phyloP scores from a whole-genome alignment of 2,329 filamentous ascomycete species.

The Hypoxylon sp. region DNA sequence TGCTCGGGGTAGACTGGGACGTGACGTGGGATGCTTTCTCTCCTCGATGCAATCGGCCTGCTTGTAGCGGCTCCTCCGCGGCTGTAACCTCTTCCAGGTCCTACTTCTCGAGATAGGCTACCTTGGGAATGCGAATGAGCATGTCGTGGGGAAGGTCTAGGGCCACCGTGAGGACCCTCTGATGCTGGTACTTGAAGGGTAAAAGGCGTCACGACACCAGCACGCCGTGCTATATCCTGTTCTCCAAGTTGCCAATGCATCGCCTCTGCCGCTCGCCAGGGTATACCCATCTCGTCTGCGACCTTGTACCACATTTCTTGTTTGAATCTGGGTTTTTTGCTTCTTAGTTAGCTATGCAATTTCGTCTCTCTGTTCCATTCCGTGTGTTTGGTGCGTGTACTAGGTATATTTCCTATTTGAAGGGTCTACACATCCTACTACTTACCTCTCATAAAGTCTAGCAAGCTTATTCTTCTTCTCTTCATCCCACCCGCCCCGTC shows the following conservation, averaged over 20 bases:
- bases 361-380: neutral
- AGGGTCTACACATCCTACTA: too few relatives aligned
- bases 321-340: constrained; percentile 77
- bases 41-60: constrained; percentile 52
- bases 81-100: constrained; percentile 56
- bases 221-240: constrained; percentile 90
- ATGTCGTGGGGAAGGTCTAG: constrained; percentile 51
- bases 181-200: constrained; percentile 67
- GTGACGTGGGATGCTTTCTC: constrained; percentile 51
- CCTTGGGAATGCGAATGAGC: constrained; percentile 58
- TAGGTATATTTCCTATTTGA: too few relatives aligned
- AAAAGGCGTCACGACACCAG: constrained; percentile 83
- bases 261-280: constrained; percentile 93
- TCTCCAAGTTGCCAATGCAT: constrained; percentile 99
- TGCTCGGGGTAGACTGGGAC: constrained; percentile 40
- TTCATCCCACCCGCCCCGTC: constrained; percentile 94
- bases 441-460: constrained; percentile 91
- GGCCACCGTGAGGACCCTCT: constrained; percentile 53
- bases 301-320: constrained; percentile 98
- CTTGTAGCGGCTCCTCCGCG: constrained; percentile 45
- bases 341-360: constrained; percentile 40
- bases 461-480: constrained; percentile 98
- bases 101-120: constrained; percentile 54
- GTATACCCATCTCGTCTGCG: constrained; percentile 92
- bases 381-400: too few relatives aligned